These are phyloP conservation scores for Monosporascus cannonballus DNA, from an alignment of 2,329 filamentous ascomycete genomes.

Conservation along the genomic window DNA sequence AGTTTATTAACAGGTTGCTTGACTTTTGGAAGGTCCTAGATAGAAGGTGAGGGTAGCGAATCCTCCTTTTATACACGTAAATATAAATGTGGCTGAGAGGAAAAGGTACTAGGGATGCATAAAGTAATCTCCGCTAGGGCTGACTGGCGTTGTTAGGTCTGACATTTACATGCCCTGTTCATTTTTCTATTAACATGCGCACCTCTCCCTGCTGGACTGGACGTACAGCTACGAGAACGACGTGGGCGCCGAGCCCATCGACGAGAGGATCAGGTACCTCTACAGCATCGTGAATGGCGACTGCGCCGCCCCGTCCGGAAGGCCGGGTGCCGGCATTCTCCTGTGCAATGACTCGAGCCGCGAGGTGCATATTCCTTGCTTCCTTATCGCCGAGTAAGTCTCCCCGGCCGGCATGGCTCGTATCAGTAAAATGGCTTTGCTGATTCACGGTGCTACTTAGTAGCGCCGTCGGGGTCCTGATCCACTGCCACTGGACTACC, in stretches of 20 bases:
- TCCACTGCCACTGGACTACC: conserved; percentile 8
- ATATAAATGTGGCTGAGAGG: too few relatives aligned
- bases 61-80: too few relatives aligned
- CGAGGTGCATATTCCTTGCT: conserved; percentile 1
- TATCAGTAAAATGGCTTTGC: background rate
- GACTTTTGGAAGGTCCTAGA: too few relatives aligned
- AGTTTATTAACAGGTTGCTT: too few relatives aligned
- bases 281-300: conserved; percentile 11
- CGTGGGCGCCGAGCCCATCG: conserved; percentile 7
- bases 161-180: background rate
- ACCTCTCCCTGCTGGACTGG: conserved; percentile 3
- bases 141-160: too few relatives aligned
- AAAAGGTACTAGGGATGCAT: too few relatives aligned
- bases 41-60: too few relatives aligned
- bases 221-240: conserved; percentile 9
- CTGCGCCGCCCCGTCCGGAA: conserved; percentile 6
- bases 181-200: background rate
- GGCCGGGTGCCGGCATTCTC: conserved; percentile 6
- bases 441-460: background rate
- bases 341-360: conserved; percentile 8
- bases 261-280: conserved; percentile 6
- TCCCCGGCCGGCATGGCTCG: background rate
- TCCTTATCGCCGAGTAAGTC: conserved; percentile 7
- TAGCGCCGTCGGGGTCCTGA: conserved; percentile 12
- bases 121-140: too few relatives aligned